phyloP scores from a whole-genome alignment of 192 early-diverging fungal species.

The Podila clonocystis region DNA sequence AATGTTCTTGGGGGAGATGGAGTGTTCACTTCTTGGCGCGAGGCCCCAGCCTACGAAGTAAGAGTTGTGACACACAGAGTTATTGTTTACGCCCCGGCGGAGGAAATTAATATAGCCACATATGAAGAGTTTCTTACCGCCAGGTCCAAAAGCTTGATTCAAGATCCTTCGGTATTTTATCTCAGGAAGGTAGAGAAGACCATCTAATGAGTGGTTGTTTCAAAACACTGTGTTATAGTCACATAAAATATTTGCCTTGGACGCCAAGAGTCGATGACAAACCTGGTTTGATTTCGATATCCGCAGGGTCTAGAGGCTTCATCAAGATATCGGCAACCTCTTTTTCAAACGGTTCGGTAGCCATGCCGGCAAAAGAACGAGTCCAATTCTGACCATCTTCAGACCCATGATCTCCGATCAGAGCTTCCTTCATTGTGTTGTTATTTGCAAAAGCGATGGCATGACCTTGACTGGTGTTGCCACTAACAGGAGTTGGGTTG shows the following conservation, averaged over 20 bases:
- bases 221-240: not conserved
- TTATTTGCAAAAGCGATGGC: slow-evolving; percentile 9
- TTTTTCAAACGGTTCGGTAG: slow-evolving; percentile 75
- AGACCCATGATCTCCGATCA: slow-evolving; percentile 26
- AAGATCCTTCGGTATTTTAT: slow-evolving; percentile 98
- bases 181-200: slow-evolving; percentile 93
- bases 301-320: slow-evolving; percentile 73
- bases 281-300: slow-evolving; percentile 94
- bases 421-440: slow-evolving; percentile 20
- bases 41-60: slow-evolving; percentile 70
- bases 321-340: slow-evolving; percentile 77
- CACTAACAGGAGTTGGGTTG: slow-evolving; percentile 5
- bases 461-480: slow-evolving; percentile 16
- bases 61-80: too few species aligned
- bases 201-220: slow-evolving; percentile 64
- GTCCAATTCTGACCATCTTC: slow-evolving; percentile 66
- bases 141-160: slow-evolving; percentile 95
- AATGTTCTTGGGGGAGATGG: slow-evolving; percentile 76
- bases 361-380: slow-evolving; percentile 78
- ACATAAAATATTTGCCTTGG: not conserved
- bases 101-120: not conserved
- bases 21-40: slow-evolving; percentile 91
- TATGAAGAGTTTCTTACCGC: slow-evolving; percentile 54
- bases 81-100: too few species aligned
- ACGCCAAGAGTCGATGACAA: slow-evolving; percentile 20